Conservation (phyloP, 805 yeast genomes). For the Schwanniomyces polymorphus region DNA sequence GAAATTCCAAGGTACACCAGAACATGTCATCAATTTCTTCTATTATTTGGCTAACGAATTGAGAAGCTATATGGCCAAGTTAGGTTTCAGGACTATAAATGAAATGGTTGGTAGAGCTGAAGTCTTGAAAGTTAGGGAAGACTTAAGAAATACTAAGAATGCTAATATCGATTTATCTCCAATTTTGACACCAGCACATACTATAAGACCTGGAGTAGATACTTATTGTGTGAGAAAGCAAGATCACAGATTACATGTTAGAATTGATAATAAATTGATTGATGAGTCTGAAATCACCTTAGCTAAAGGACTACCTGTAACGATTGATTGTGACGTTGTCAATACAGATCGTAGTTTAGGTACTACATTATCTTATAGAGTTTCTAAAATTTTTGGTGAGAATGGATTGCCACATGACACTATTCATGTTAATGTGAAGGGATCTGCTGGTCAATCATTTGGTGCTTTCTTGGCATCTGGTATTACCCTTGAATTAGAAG, state of each 20-base stretch:
- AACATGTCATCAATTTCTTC: constrained; percentile 96
- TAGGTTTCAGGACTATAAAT: constrained; percentile 92
- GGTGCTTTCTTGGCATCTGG: constrained; percentile 98
- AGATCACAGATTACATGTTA: constrained; percentile 89
- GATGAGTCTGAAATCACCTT: constrained; percentile 96
- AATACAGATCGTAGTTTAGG: constrained; percentile 98
- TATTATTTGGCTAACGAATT: constrained; percentile 92
- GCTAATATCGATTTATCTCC: constrained; percentile 91
- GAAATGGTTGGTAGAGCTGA: constrained; percentile 99
- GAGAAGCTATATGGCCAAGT: constrained; percentile 87
- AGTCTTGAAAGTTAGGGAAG: constrained; percentile 80
- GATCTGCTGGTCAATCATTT: constrained; percentile 97
- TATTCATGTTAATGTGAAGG: constrained; percentile 85
- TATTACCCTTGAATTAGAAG: constrained; percentile 90
- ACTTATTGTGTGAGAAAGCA: constrained; percentile 90
- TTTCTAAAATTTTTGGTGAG: constrained; percentile 92
- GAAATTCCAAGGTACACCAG: constrained; percentile 96
- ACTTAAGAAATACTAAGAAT: constrained; percentile 83
- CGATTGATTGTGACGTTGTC: constrained; percentile 88
- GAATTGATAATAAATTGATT: constrained; percentile 92
- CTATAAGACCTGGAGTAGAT: constrained; percentile 94
- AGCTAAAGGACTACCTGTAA: constrained; percentile 93
- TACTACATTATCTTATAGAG: constrained; percentile 89
- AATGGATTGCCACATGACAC: constrained; percentile 94
- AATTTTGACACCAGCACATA: constrained; percentile 93